Evolutionary conservation across 2,329 filamentous ascomycete species (phyloP).

Genomic region (Sarocladiaceae sp.): DNA sequence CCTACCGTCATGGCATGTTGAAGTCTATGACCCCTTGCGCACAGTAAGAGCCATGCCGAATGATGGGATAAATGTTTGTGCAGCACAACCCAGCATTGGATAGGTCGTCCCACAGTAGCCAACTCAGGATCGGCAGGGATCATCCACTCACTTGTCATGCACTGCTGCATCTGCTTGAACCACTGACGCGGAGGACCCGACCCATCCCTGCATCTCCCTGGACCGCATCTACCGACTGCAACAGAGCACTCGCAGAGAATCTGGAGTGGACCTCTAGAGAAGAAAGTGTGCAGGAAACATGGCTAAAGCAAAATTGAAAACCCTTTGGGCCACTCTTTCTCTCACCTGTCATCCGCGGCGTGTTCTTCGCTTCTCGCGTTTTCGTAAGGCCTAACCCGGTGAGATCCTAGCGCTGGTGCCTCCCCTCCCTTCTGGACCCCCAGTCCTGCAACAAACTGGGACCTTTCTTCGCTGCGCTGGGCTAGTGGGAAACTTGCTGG

Average conservation of each 20-base stretch:
- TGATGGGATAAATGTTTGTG: no score
- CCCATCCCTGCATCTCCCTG: constrained; percentile 1
- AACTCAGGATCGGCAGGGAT: constrained; percentile 3
- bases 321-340: not conserved
- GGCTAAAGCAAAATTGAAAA: no score
- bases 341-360: not conserved
- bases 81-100: no score
- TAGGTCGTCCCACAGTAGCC: no score
- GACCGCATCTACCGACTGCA: not conserved
- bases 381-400: not conserved
- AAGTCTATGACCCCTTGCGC: no score
- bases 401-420: not conserved
- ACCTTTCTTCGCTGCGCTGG: not conserved
- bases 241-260: not conserved
- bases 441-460: constrained; percentile 4
- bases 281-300: no score
- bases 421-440: not conserved
- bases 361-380: no score
- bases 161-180: not conserved
- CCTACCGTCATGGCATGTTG: no score
- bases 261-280: no score
- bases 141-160: not conserved
- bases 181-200: constrained; percentile 3
- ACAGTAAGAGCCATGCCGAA: no score
- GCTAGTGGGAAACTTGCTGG: not conserved